A percentile compares a stretch with the other conserved stretches of the same genome.
Conservation (phyloP, 1,284 basidiomycete genomes). For the Marasmius tenuissimus region DNA sequence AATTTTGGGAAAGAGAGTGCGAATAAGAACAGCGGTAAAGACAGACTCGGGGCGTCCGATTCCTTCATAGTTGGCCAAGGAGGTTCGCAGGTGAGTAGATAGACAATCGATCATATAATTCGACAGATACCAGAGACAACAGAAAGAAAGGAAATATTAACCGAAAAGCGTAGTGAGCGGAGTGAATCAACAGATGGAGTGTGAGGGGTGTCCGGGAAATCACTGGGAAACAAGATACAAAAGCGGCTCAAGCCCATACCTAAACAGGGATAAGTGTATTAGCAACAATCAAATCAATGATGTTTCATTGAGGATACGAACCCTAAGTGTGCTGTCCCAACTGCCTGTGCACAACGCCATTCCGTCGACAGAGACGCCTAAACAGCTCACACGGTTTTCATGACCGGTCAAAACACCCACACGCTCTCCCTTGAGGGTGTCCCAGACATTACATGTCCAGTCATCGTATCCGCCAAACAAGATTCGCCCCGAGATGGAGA, state of each 20-base stretch:
- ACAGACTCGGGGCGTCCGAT: slow-evolving; percentile 57
- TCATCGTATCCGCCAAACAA: slow-evolving; percentile 99
- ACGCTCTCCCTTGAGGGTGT: slow-evolving; percentile 96
- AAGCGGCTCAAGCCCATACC: slow-evolving; percentile 57
- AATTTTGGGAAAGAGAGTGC: slow-evolving; percentile 22
- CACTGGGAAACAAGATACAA: slow-evolving; percentile 13
- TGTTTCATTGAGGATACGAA: slow-evolving; percentile 40
- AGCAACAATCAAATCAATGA: slow-evolving; percentile 11
- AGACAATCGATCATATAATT: slow-evolving; percentile 46
- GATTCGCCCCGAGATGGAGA: slow-evolving; percentile 95
- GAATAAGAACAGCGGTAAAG: slow-evolving; percentile 48
- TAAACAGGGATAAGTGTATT: slow-evolving; percentile 22
- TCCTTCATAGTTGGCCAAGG: slow-evolving; percentile 24
- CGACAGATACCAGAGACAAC: slow-evolving; percentile 36
- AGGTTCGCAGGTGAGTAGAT: slow-evolving; percentile 47
- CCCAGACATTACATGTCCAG: slow-evolving; percentile 99
- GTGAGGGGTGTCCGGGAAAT: slow-evolving; percentile 15
- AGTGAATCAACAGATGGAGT: slow-evolving; percentile 8
- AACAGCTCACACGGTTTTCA: slow-evolving; percentile 95
- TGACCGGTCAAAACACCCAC: slow-evolving; percentile 96
- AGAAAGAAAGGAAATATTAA: slow-evolving; percentile 23
- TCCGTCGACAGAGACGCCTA: slow-evolving; percentile 94
- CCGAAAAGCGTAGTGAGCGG: not conserved
- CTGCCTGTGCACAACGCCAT: slow-evolving; percentile 98
- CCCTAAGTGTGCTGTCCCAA: slow-evolving; percentile 97